Evolutionary conservation across 2,329 filamentous ascomycete genomes (phyloP).

Genomic region (Cladorrhinum sp.): DNA sequence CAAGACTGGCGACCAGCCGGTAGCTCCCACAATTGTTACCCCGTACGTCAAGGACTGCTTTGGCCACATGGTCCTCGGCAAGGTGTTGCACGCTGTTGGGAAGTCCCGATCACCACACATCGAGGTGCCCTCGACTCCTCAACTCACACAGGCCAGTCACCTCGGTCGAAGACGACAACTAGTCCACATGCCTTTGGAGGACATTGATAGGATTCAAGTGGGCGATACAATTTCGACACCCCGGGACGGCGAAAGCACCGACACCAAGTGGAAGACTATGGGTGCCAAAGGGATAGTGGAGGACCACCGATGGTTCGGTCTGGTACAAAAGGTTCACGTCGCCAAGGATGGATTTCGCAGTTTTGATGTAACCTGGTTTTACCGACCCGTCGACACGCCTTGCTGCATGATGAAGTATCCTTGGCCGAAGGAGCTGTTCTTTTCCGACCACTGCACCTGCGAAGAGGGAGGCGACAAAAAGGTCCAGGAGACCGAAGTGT

Average conservation of each 20-base stretch:
- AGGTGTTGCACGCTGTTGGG: slow-evolving; percentile 39
- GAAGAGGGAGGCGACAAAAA: slow-evolving; percentile 37
- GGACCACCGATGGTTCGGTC: slow-evolving; percentile 64
- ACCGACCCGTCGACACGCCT: slow-evolving; percentile 66
- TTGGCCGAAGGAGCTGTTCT: slow-evolving; percentile 68
- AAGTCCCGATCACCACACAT: neutral
- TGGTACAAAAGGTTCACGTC: slow-evolving; percentile 57
- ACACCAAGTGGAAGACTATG: slow-evolving; percentile 55
- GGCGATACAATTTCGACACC: slow-evolving; percentile 50
- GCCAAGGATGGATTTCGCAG: slow-evolving; percentile 35
- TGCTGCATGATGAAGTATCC: slow-evolving; percentile 67
- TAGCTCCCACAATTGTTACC: slow-evolving; percentile 61
- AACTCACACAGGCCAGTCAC: neutral
- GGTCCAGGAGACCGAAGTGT: slow-evolving; percentile 53
- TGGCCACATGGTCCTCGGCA: slow-evolving; percentile 56
- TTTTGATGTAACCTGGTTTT: slow-evolving; percentile 72
- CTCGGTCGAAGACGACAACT: slow-evolving; percentile 26
- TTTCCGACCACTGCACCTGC: slow-evolving; percentile 75
- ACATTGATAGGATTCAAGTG: slow-evolving; percentile 36
- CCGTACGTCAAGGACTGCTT: slow-evolving; percentile 66
- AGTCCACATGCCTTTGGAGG: slow-evolving; percentile 18
- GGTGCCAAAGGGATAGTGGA: slow-evolving; percentile 40
- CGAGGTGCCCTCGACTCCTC: neutral
- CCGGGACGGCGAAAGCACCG: slow-evolving; percentile 43
- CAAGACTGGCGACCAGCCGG: neutral